A percentile compares a stretch with the other conserved stretches of the same genome.
Evolutionary conservation across 192 early-diverging fungal genomes (phyloP).

Genomic region (Oehlia diaphana): DNA sequence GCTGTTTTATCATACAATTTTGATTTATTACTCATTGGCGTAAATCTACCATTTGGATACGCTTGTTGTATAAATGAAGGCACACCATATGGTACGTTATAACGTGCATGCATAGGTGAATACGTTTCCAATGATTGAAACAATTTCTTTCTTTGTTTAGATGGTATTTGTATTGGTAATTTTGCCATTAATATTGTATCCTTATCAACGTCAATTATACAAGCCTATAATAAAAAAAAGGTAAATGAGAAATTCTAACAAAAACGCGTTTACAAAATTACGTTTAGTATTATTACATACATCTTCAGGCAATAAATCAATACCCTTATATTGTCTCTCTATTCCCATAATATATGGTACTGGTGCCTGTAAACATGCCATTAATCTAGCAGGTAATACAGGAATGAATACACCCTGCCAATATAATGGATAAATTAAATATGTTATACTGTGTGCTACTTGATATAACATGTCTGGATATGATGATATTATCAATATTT

Average conservation of each 20-base stretch:
- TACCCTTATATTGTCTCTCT: conserved; percentile 48
- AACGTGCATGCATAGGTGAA: conserved; percentile 42
- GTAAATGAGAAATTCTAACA: too few relatives aligned
- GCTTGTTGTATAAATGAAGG: conserved; percentile 60
- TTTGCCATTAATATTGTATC: conserved; percentile 53
- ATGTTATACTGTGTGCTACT: conserved; percentile 61
- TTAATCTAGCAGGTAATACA: conserved; percentile 61
- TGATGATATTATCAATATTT: conserved; percentile 69
- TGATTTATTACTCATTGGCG: conserved; percentile 42
- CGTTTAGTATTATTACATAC: conserved; percentile 36
- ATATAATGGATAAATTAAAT: conserved; percentile 68
- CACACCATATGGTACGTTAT: conserved; percentile 47
- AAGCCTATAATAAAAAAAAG: conserved; percentile 36
- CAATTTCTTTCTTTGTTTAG: conserved; percentile 65
- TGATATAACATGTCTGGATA: conserved; percentile 70
- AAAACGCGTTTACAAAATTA: too few relatives aligned
- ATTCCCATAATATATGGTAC: conserved; percentile 81
- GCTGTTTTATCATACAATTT: conserved; percentile 22
- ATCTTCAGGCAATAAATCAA: conserved; percentile 64
- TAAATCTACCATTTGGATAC: conserved; percentile 57
- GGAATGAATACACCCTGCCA: conserved; percentile 83
- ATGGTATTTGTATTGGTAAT: conserved; percentile 51
- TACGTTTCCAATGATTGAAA: conserved; percentile 58
- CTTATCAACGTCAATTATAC: conserved; percentile 72
- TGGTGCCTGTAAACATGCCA: conserved; percentile 63